Base-by-base conservation (phyloP, 108 stramenopile species). In the Epipyxis sp. region DNA sequence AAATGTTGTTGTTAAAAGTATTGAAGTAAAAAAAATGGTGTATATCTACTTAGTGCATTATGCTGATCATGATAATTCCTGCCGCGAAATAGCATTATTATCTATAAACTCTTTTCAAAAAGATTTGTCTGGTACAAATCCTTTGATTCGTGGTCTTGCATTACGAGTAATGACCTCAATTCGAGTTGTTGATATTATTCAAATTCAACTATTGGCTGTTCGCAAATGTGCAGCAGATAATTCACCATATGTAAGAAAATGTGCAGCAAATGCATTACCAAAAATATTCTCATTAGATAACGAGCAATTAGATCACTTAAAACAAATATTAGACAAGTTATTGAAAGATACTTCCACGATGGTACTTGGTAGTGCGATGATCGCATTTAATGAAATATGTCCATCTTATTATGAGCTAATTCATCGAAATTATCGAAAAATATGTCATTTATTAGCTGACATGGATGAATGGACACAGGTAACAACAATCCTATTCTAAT, bases 1-100 rank as follows among this genome's bases (percentile, higher is more conserved):
- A 42, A 84, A 96, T 59, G 96, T 97, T 35, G 92, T 93, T 1
- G 94, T 87, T 25, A 87, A 85, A 6, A 88, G 84, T 74, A 83
- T 99, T 59, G 97, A 98, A 82, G 91, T 99, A 13, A 94, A 97
- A 32, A 99, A 98, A 86, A 94, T 99, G 93, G 96, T 97, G 1
- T 99, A 98, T 88, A 97, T 96, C 83, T 99, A 94, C 84, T 86
- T 99, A 25, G 93, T 94, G 43, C 84, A 87, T 82, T 86, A 87
- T 77, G 74, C 76, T 30, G 80, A 59, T 27, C 34, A 30, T 41
- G 78, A 96, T 80, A 81, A 87, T 34, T 86, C 90, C 2, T 97
- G 96, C 76, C 83, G 98, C 10, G 97, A 98, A 78, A 82, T 99
- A 45, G 93, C 95, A 16, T 89, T 99, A 2, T 78, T 99, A 44